Evolutionary conservation across 1,139 yeast genomes (phyloP), one percentile per base, ranked within the genome.

Genomic region (Candida sojae): DNA sequence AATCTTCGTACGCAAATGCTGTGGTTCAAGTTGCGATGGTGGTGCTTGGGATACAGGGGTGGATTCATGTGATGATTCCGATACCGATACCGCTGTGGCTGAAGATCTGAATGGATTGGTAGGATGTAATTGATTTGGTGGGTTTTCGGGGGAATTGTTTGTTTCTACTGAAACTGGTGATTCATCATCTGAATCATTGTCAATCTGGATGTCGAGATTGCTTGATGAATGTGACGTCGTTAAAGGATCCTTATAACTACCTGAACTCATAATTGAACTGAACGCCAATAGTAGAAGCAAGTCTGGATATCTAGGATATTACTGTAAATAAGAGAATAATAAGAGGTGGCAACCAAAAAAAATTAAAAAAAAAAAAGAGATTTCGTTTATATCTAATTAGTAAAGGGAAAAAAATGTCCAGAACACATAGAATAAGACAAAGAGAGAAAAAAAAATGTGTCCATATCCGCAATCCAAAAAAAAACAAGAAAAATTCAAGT

Each of bases 1-100:
- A 9, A 62, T 50, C 1, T 31, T 38, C 2, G 64, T 59, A 9
- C 48, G 30, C 36, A 45, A 36, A 36, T 45, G 46, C 12, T 29
- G 43, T 25, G 17, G 39, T 10, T 33, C 30, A 10, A 8, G 28
- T 28, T 25, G 31, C 5, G n/a, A 4, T 28, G 39, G 37, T 30
- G 21, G 39, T 30, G 17, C 17, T 13, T 33, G 42, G 10, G 38
- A 26, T n/a, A 11, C 21, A 1, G 44, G 34, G 10, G 31, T 28
- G 6, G 30, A 42, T 25, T 42, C 39, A 32, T 25, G 39, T 35
- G 39, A 29, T 5, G 41, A 35, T 37, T 25, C 38, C 9, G 39
- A 41, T 23, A 32, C 38, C 9, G 39, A 41, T 23, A 32, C 33
- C 6, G 38, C 30, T 28, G 36, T 6, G 8, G 42, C 8, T 12